Base-by-base conservation (phyloP, 768 basidiomycete genomes). In the Strobilomyces echinocephalus region DNA sequence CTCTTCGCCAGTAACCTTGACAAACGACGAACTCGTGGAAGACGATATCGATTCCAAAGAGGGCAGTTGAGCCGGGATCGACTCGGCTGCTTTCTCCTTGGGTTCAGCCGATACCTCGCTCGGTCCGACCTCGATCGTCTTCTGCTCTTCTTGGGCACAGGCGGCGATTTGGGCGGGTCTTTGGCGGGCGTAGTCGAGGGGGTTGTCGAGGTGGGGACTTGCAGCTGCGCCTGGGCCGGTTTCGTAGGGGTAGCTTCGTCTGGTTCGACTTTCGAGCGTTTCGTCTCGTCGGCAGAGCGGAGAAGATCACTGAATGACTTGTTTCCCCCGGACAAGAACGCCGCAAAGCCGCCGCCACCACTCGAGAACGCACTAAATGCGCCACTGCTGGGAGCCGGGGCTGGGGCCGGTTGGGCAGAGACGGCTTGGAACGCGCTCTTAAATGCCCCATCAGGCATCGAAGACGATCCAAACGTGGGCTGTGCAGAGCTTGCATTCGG, bases 261-360 rank as follows among this genome's bases (percentile, higher is more conserved):
- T 15, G 52, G 33, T 21, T 51, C 54, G 24, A 30, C 21, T 21
- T 63, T 65, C 10, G 63, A 56, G 8, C 65, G 57, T 33, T 71
- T 50, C 54, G 3, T 34, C 12, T 44, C 63, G 42, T 69, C 72
- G 42, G 61, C 72, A 14, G 58, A 65, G 63, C 81, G 79, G 53
- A 88, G 68, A 43, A 88, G 62, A 28, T 88, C 83, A n/a, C 73
- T 68, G 58, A 86, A 91, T 1, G 87, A 80, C 58, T 77, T 79
- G 34, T 72, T 70, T 1, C 71, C 54, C 4, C 76, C 76, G 14
- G 61, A 57, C 8, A 77, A 75, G 59, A 83, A 83, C 0, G 81
- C 77, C 33, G 74, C 61, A 59, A 86, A 86, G 3, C 74, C 82
- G 28, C 76, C 72, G 2, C 69, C 61, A 12, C 65, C 46, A 0